These are phyloP conservation scores for Penicillium sp. DNA, from an alignment of 2,329 filamentous ascomycete species.

Conservation along the genomic window DNA sequence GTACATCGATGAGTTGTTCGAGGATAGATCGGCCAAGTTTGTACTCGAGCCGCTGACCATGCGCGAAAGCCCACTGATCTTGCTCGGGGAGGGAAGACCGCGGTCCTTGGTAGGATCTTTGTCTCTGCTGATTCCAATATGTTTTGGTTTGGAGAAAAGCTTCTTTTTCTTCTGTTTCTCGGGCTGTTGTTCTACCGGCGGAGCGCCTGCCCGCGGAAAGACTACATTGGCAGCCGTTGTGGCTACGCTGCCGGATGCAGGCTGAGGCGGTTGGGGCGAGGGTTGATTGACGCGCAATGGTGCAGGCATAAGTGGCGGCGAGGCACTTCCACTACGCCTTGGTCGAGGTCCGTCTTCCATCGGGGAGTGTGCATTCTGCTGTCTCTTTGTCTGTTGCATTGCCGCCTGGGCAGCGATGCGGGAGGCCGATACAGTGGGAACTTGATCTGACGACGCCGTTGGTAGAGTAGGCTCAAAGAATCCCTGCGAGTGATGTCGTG, in stretches of 20 bases:
- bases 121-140: slow-evolving; percentile 59
- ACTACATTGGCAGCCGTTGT: slow-evolving; percentile 60
- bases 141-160: slow-evolving; percentile 64
- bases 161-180: slow-evolving; percentile 64
- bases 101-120: slow-evolving; percentile 51
- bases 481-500: slow-evolving; percentile 58
- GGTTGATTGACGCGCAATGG: slow-evolving; percentile 26
- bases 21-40: slow-evolving; percentile 54
- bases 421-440: slow-evolving; percentile 53
- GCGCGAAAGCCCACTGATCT: slow-evolving; percentile 52
- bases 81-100: slow-evolving; percentile 57
- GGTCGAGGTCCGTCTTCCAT: slow-evolving; percentile 31
- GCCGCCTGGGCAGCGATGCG: slow-evolving; percentile 64
- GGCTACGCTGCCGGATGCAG: slow-evolving; percentile 47
- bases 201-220: slow-evolving; percentile 52
- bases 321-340: slow-evolving; percentile 35
- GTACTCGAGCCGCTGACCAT: slow-evolving; percentile 59
- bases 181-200: slow-evolving; percentile 46
- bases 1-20: slow-evolving; percentile 57
- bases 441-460: slow-evolving; percentile 48
- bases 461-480: slow-evolving; percentile 65
- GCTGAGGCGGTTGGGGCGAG: slow-evolving; percentile 12
- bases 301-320: slow-evolving; percentile 33
- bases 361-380: slow-evolving; percentile 48
- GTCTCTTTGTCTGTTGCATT: slow-evolving; percentile 59